A percentile compares a stretch with the other conserved stretches of the same genome.
Evolutionary conservation across 2,329 filamentous ascomycete species (phyloP).

Genomic region (Polytolypa hystricis): DNA sequence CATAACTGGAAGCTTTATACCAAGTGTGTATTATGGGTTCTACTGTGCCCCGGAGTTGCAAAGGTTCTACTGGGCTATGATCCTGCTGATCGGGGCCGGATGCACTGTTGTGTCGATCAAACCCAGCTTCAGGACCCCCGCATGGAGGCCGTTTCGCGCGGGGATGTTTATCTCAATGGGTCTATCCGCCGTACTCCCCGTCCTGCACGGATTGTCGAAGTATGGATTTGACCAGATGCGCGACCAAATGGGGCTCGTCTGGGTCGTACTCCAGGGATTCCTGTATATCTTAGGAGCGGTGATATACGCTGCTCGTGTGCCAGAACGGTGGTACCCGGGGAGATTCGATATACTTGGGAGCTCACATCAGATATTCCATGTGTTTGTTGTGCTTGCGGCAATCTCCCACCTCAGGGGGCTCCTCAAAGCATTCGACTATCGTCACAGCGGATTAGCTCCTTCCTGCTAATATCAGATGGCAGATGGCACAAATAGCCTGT

Average conservation of each 20-base stretch:
- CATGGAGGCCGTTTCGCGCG: conserved; percentile 74
- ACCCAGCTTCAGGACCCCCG: conserved; percentile 72
- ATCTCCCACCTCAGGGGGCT: conserved; percentile 71
- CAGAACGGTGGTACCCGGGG: conserved; percentile 68
- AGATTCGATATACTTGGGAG: conserved; percentile 82
- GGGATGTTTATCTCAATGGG: conserved; percentile 85
- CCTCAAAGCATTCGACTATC: conserved; percentile 73
- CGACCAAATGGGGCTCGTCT: conserved; percentile 65
- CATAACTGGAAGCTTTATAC: conserved; percentile 85
- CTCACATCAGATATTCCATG: conserved; percentile 93
- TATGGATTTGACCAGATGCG: conserved; percentile 59
- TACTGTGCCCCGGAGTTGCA: conserved; percentile 57
- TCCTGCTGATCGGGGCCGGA: conserved; percentile 62
- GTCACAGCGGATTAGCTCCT: conserved; percentile 52
- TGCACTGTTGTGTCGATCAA: conserved; percentile 69
- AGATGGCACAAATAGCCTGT: no score
- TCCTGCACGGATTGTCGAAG: conserved; percentile 61
- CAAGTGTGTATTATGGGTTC: conserved; percentile 79
- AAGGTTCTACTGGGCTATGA: conserved; percentile 64
- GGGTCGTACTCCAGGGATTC: conserved; percentile 67
- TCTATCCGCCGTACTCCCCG: conserved; percentile 68
- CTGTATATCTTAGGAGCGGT: conserved; percentile 79
- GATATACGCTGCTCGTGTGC: conserved; percentile 75
- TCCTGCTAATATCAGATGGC: conserved; percentile 40
- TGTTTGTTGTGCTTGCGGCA: conserved; percentile 75